Percentiles rank a stretch among this genome's conserved stretches.
phyloP scores from a whole-genome alignment of 257 asterid species.

The Nyctanthes arbortristis region DNA sequence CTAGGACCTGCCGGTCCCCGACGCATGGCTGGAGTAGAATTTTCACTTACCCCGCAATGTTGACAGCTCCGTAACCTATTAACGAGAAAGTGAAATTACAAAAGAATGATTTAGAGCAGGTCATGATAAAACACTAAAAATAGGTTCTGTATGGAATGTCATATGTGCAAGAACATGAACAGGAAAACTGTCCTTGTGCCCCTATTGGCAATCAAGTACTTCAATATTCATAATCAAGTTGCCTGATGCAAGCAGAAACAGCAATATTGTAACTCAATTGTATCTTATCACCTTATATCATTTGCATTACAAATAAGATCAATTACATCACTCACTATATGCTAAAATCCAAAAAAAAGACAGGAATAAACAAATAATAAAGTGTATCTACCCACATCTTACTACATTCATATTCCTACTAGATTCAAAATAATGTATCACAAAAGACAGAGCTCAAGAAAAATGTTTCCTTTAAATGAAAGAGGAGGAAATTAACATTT shows the following conservation, averaged over 20 bases:
- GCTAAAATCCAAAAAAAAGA: no score
- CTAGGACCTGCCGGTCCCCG: no score
- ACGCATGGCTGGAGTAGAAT: no score
- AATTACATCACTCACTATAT: not conserved
- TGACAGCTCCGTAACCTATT: slow-evolving; percentile 35
- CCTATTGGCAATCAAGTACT: not conserved
- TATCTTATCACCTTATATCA: not conserved
- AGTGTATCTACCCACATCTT: no score
- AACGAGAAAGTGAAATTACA: slow-evolving; percentile 9
- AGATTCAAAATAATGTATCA: no score
- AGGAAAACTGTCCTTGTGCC: not conserved
- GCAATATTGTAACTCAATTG: not conserved
- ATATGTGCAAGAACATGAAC: slow-evolving; percentile 2
- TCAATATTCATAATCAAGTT: not conserved
- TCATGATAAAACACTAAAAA: not conserved
- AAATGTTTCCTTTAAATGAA: no score
- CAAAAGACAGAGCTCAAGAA: no score
- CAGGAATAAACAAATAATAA: no score
- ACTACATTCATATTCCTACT: no score
- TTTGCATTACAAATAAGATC: no score
- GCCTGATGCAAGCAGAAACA: no score
- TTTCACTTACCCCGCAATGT: slow-evolving; percentile 50
- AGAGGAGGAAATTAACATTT: no score
- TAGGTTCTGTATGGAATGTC: not conserved
- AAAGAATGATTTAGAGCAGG: slow-evolving; percentile 3